phyloP scores from a whole-genome alignment of 495 filamentous ascomycete genomes.

The Amphirosellinia nigrospora region DNA sequence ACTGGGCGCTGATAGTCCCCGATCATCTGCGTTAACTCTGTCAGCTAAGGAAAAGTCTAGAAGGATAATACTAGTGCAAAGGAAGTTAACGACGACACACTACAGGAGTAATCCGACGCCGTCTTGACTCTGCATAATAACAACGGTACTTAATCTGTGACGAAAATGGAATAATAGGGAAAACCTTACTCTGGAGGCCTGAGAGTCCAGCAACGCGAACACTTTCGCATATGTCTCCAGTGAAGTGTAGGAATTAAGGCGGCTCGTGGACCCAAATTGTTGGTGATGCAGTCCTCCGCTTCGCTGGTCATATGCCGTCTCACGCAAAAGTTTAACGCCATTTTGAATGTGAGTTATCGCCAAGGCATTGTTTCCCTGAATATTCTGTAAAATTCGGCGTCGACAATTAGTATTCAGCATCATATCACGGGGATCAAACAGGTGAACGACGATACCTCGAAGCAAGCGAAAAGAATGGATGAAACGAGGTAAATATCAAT shows the following conservation, averaged over 20 bases:
- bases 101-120: not conserved
- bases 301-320: constrained; percentile 16
- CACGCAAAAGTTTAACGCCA: constrained; percentile 24
- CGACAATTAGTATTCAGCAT: not conserved
- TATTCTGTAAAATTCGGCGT: not conserved
- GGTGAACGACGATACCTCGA: constrained; percentile 16
- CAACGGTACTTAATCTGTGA: not conserved
- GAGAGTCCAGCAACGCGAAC: constrained; percentile 21
- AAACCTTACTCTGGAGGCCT: constrained; percentile 12
- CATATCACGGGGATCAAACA: not conserved
- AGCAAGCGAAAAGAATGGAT: constrained; percentile 25
- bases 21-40: not conserved
- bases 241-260: constrained; percentile 23
- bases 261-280: constrained; percentile 9
- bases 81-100: not conserved
- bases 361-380: constrained; percentile 25
- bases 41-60: not conserved
- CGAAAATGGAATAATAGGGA: not conserved
- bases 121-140: too few relatives aligned
- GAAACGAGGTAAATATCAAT: constrained; percentile 21
- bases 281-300: constrained; percentile 10
- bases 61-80: not conserved
- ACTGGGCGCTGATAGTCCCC: not conserved
- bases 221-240: constrained; percentile 15
- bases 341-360: constrained; percentile 22